Base-by-base conservation (phyloP, 176 grass and related monocot species). In the Miscanthus lutarioriparius region DNA sequence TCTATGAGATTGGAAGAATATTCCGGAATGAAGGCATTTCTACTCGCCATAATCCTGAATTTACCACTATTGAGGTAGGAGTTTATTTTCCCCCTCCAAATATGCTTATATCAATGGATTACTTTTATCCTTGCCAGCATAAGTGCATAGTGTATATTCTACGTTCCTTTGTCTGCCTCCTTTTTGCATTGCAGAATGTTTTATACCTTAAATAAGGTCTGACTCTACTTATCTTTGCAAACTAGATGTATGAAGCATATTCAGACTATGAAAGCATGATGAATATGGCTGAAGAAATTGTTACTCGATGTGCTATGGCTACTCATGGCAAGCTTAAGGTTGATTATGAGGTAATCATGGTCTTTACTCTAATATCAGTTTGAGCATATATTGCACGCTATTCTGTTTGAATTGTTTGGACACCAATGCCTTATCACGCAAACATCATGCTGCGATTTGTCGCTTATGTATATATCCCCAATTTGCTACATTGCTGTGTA, bases 181-280 rank as follows among this genome's bases (percentile, higher is more conserved):
- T 40, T 32, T 75, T 61, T 32, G 39, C 6, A 19, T 78, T 67
- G 77, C 69, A 78, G 25, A 91, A 64, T 85, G 53, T 71, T 67
- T 36, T 81, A 73, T 77, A 74, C 56, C 30, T 72, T 39, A 66
- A 67, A 67, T 79, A 51, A 74, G n/a, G 47, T 79, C 75, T 86
- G 47, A 87, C 12, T 84, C 87, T 75, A 20, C 23, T 87, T 87
- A n/a, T 80, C 47, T 82, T 88, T 92, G 79, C 64, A 83, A 84
- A 84, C 74, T 93, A 98, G 96, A 95, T 98, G 83, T 98, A 98
- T 89, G 96, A 98, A 89, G 93, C 96, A 87, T 98, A 98, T 90
- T 93, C 96, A n/a, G 96, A 98, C 86, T 98, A 98, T 83, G 85
- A 98, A 90, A 95, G 91, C 87, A 98, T 98, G 93, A 98, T 98